Percentiles rank a stretch among this genome's conserved stretches.
These are phyloP conservation scores for Monilinia vaccinii-corymbosi DNA, from an alignment of 2,329 filamentous ascomycete genomes.

Conservation along the genomic window DNA sequence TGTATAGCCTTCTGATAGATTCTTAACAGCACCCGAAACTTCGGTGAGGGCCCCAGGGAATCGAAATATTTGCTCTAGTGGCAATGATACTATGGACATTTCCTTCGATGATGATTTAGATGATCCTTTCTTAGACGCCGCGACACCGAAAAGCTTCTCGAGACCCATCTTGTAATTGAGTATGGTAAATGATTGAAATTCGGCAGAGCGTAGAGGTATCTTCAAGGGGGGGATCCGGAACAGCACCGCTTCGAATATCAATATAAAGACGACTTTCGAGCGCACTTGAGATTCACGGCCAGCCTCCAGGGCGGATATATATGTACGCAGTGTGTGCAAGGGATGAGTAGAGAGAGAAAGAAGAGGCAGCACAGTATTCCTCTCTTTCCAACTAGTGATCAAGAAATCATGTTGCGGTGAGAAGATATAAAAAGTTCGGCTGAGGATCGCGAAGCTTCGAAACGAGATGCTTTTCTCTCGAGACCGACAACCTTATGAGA, in stretches of 20 bases:
- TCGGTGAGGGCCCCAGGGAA: conserved; percentile 7
- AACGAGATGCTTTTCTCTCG: neutral
- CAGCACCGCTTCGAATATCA: neutral
- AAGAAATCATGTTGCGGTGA: conserved; percentile 10
- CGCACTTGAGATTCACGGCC: neutral
- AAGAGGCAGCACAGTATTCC: conserved; percentile 2
- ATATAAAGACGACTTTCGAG: neutral
- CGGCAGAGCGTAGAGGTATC: neutral
- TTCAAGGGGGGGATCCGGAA: neutral
- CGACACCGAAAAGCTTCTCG: conserved; percentile 6
- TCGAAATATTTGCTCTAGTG: conserved; percentile 7
- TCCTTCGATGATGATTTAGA: neutral
- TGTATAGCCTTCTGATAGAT: conserved; percentile 10
- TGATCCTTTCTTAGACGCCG: neutral
- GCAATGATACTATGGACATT: neutral
- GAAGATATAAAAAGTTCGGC: neutral
- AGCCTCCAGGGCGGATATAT: neutral
- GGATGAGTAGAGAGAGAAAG: neutral
- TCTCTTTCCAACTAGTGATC: neutral
- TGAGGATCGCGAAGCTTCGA: neutral
- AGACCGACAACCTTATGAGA: neutral
- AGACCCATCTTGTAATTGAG: neutral
- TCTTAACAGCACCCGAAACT: conserved; percentile 7
- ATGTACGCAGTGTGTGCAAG: neutral
- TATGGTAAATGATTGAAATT: neutral